Base-by-base conservation (phyloP, 2,329 filamentous ascomycete species). In the Penicillium griseofulvum region DNA sequence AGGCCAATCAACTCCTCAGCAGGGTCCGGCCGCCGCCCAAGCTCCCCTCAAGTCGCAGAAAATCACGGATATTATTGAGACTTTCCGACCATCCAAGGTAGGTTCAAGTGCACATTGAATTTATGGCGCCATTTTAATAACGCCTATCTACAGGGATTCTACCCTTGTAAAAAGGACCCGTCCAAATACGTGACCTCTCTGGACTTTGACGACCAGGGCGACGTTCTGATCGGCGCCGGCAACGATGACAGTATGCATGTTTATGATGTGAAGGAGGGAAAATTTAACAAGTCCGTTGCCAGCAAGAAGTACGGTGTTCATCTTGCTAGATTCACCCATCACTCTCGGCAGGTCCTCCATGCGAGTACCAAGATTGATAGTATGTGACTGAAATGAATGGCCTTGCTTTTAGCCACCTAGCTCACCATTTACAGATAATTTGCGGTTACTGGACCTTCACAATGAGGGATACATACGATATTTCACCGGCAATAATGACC, bases 251-350 rank as follows among this genome's bases (percentile, higher is more conserved):
- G 90, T 4, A 89, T 99, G 59, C 92, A 97, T 69, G 87, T 99
- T 31, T 99, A 95, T 78, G 96, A 94, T 67, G 88, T 96, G 60
- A 90, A 89, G 67, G 91, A 96, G 62, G 94, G 94, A 5, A 89
- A 89, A 57, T 87, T 91, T 65, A 89, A 91, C 44, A 97, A 97
- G 77, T 88, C 87, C 56, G 82, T 97, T 44, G 86, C 95, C 49
- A 95, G 90, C 76, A 96, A 97, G 71, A 99, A 99, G 72, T 99
- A 99, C 68, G 94, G 94, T 56, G 91, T 91, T 17, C 94, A 96
- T 71, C 83, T 97, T 53, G 94, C 94, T 36, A 89, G 90, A 65
- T 99, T 97, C 74, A 96, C 93, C 1, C 94, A 97, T 71, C 89
- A 93, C 57, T 87, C 87, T 62, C 90, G 90, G 22, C 92, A 90